Evolutionary conservation across 2,329 filamentous ascomycete species (phyloP).

Genomic region (Fusarium devonianum): DNA sequence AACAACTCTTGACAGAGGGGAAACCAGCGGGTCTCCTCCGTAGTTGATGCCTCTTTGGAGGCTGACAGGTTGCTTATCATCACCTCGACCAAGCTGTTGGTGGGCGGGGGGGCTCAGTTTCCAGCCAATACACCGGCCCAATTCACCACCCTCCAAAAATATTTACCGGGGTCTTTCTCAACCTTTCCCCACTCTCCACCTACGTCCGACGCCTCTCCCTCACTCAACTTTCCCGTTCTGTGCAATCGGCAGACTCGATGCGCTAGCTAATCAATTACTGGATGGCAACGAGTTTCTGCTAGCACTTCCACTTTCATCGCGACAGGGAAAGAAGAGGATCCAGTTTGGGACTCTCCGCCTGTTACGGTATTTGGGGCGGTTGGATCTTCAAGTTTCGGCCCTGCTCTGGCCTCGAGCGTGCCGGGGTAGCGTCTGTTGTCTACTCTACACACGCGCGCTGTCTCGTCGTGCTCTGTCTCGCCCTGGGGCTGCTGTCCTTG

Average conservation of each 20-base stretch:
- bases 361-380: neutral
- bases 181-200: conserved; percentile 4
- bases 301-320: conserved; percentile 3
- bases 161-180: neutral
- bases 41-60: no score
- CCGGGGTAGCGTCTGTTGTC: neutral
- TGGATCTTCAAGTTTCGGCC: neutral
- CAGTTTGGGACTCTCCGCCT: neutral
- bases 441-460: neutral
- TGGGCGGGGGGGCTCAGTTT: no score
- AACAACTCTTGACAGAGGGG: neutral
- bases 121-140: conserved; percentile 13
- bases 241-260: conserved; percentile 17
- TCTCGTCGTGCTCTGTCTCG: neutral
- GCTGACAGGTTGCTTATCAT: no score
- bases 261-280: no score
- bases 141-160: conserved; percentile 1
- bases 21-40: no score
- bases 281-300: no score
- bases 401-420: neutral
- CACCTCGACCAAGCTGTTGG: neutral
- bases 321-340: conserved; percentile 3
- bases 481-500: no score
- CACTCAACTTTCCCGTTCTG: no score
- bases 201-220: neutral